Evolutionary conservation across 768 basidiomycete species (phyloP).

Genomic region (Leccinellum rugosiceps): DNA sequence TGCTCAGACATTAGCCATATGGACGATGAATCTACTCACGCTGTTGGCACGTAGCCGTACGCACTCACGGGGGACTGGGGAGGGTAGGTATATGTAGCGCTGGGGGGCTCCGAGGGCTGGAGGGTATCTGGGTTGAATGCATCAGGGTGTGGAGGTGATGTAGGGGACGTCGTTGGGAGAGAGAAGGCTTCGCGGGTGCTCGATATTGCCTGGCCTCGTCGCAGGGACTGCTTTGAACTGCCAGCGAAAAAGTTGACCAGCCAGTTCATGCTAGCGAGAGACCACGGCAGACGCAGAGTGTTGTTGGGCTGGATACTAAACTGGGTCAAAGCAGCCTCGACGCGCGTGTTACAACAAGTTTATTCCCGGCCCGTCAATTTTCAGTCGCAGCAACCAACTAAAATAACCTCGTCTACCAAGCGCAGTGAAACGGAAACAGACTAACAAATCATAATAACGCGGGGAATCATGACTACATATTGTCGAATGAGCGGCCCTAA

Average conservation of each 20-base stretch:
- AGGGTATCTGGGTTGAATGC: slow-evolving; percentile 56
- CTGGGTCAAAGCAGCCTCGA: slow-evolving; percentile 7
- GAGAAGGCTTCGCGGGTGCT: slow-evolving; percentile 89
- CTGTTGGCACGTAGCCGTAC: slow-evolving; percentile 60
- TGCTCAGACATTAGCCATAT: slow-evolving; percentile 4
- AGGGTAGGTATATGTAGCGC: slow-evolving; percentile 72
- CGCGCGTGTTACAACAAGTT: not conserved
- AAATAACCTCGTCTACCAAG: not conserved
- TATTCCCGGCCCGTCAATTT: slow-evolving; percentile 9
- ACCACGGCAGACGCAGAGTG: not conserved
- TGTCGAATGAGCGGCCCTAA: not conserved
- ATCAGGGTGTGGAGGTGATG: slow-evolving; percentile 50
- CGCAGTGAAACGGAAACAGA: not conserved
- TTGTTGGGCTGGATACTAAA: slow-evolving; percentile 10
- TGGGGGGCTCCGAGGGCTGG: slow-evolving; percentile 46
- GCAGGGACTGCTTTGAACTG: slow-evolving; percentile 44
- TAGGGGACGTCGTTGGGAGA: slow-evolving; percentile 71
- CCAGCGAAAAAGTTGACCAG: slow-evolving; percentile 61
- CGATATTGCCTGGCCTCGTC: slow-evolving; percentile 65
- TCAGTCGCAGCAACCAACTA: slow-evolving; percentile 11
- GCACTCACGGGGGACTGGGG: slow-evolving; percentile 52
- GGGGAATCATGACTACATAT: not conserved
- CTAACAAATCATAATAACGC: not conserved
- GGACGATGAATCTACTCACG: slow-evolving; percentile 36
- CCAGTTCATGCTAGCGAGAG: slow-evolving; percentile 59